A percentile compares a stretch with the other conserved stretches of the same genome.
phyloP scores from a whole-genome alignment of 2,329 filamentous ascomycete species.

The Pseudogymnoascus sp. region DNA sequence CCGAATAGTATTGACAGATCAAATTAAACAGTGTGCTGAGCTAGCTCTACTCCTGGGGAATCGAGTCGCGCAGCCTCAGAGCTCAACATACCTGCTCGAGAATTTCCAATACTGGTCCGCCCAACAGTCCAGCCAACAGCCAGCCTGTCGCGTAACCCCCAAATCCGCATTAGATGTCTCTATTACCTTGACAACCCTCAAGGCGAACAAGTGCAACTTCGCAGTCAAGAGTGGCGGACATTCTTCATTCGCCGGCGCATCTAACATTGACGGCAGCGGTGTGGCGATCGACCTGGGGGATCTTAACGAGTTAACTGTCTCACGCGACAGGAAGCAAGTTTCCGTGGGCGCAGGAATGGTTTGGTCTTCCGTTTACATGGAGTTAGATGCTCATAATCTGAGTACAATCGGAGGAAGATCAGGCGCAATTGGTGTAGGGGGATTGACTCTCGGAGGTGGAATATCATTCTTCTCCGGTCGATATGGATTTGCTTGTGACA shows the following conservation, averaged over 20 bases:
- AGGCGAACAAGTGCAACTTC: slow-evolving; percentile 19
- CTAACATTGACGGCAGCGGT: slow-evolving; percentile 17
- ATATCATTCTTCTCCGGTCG: slow-evolving; percentile 26
- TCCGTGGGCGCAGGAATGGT: slow-evolving; percentile 16
- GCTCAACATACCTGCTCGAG: not conserved
- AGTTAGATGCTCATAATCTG: slow-evolving; percentile 14
- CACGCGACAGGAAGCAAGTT: slow-evolving; percentile 10
- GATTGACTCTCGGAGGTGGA: slow-evolving; percentile 28
- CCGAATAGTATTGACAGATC: not conserved
- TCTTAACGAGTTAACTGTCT: slow-evolving; percentile 12
- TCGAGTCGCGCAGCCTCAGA: not conserved
- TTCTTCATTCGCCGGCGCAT: slow-evolving; percentile 13
- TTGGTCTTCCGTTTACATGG: slow-evolving; percentile 18
- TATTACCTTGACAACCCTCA: slow-evolving; percentile 24
- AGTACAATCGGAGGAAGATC: slow-evolving; percentile 17
- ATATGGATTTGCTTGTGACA: slow-evolving; percentile 30
- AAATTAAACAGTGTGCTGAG: not conserved
- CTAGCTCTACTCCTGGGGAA: not conserved
- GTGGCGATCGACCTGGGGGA: slow-evolving; percentile 15
- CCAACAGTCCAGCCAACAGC: slow-evolving; percentile 25
- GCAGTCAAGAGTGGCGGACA: slow-evolving; percentile 35
- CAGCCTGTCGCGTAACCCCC: slow-evolving; percentile 32
- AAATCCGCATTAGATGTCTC: slow-evolving; percentile 28
- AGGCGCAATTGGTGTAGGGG: slow-evolving; percentile 25
- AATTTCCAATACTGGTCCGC: slow-evolving; percentile 29